Base-by-base conservation (phyloP, 1,284 basidiomycete species). In the Ustilago sp. region DNA sequence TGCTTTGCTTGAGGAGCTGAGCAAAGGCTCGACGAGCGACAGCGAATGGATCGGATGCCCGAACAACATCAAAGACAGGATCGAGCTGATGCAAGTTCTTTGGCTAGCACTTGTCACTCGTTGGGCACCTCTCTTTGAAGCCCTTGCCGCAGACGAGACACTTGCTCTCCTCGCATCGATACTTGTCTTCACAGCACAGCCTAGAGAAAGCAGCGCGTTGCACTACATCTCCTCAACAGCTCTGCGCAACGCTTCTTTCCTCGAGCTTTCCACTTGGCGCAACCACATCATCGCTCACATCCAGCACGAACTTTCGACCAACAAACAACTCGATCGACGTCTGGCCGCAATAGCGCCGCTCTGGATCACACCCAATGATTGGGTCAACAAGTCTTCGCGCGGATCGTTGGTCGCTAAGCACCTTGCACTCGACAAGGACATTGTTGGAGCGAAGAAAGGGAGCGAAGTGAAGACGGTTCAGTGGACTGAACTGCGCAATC, bases 51-150 rank as follows among this genome's bases (percentile, higher is more conserved):
- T 17, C n/a, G 74, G 74, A 4, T 51, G 52, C n/a, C 48, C 58
- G 15, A 36, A 38, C 28, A 48, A 31, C 15, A 57, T 72, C 17
- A 34, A 35, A 5, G 23, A 41, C 8, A 35, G 68, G 0, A 19
- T 8, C 32, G 61, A 64, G 53, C 32, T 76, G 54, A 41, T 68
- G 54, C 74, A 76, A 34, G 71, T 74, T 1, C 35, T 79, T 12
- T 82, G 74, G 79, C 56, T 77, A 41, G 58, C 72, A n/a, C 12
- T 77, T 13, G 74, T 79, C 9, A 74, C 63, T 39, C 71, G 79
- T 0, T 80, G 74, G 77, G 63, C 69, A 2, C 50, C 55, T 3
- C 63, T 80, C 19, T 52, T 80, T 11, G 77, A 82, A 13, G 19
- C 28, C 8, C 34, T 61, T n/a, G 63, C 74, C 4, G 35, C 35